phyloP scores from a whole-genome alignment of 345 rosid species.

The Linum trigynum region DNA sequence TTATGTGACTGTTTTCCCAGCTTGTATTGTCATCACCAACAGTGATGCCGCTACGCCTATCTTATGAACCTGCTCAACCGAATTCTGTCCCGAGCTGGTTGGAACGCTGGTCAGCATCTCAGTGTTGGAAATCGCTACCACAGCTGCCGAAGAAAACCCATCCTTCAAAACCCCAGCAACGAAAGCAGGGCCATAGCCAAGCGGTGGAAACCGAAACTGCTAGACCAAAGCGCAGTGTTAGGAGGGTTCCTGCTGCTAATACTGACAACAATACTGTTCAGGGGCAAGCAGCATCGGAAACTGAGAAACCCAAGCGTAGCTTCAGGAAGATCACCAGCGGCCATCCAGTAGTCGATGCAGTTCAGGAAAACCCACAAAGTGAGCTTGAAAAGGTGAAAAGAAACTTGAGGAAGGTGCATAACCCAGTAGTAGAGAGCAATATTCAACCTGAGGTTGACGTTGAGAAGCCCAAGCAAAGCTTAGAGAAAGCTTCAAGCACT shows the following conservation, averaged over 20 bases:
- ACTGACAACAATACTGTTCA: slow-evolving; percentile 22
- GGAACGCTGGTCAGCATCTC: slow-evolving; percentile 67
- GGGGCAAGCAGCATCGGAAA: slow-evolving; percentile 40
- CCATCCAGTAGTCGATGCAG: slow-evolving; percentile 39
- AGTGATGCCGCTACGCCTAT: slow-evolving; percentile 47
- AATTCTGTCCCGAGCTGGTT: slow-evolving; percentile 69
- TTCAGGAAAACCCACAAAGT: slow-evolving; percentile 61
- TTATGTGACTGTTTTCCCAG: slow-evolving; percentile 33
- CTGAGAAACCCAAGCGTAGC: slow-evolving; percentile 64
- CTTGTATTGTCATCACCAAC: slow-evolving; percentile 65
- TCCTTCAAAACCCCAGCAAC: slow-evolving; percentile 34
- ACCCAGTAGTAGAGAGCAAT: slow-evolving; percentile 51
- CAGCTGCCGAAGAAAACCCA: slow-evolving; percentile 38
- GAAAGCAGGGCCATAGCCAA: slow-evolving; percentile 39
- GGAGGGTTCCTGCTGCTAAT: slow-evolving; percentile 50
- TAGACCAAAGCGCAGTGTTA: slow-evolving; percentile 53
- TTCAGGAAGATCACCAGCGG: slow-evolving; percentile 41
- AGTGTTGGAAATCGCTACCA: slow-evolving; percentile 66
- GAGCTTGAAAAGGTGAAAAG: slow-evolving; percentile 93
- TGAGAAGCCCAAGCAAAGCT: slow-evolving; percentile 42
- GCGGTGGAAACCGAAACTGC: slow-evolving; percentile 43
- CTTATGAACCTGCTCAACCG: slow-evolving; percentile 44
- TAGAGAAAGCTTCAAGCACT: slow-evolving; percentile 36
- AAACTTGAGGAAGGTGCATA: slow-evolving; percentile 78
- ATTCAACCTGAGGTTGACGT: slow-evolving; percentile 41